Evolutionary conservation across 2,329 filamentous ascomycete genomes (phyloP), one percentile per base, ranked within the genome.

Genomic region (Parascedosporium putredinis): DNA sequence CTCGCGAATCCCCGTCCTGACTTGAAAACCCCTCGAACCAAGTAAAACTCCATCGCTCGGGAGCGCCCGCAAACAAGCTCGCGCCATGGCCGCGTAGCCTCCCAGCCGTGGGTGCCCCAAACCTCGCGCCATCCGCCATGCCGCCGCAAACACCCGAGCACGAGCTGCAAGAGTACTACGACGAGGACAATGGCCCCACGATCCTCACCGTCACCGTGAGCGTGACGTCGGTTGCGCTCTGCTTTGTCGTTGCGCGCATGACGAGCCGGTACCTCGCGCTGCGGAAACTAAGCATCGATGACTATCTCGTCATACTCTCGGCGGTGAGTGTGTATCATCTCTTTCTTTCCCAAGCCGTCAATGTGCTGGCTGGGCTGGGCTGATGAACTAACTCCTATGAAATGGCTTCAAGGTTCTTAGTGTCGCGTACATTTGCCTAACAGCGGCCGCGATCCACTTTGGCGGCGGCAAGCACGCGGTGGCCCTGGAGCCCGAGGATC

Each of bases 381-480:
- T n/a, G n/a, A n/a, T n/a, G n/a, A n/a, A n/a, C n/a, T n/a, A n/a
- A n/a, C n/a, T n/a, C n/a, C n/a, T n/a, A n/a, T n/a, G n/a, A n/a
- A n/a, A n/a, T n/a, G n/a, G n/a, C 9, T 23, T 16, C 14, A 25
- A 68, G 62, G 45, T 65, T 3, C 57, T 63, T 29, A 60, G 62
- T 4, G 60, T 67, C 55, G 49, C 57, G 36, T 66, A 64, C 20
- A 60, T 67, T 1, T 62, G 51, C 6, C 51, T 70, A 10, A 62
- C 62, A 2, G 60, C 62, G 7, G 56, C 59, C 5, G 64, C 65
- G 8, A 62, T 72, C 7, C 36, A 47, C 0, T 53, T 59, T 16
- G 70, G 71, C 4, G 68, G 64, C 48, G 70, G 70, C 2, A 60
- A 60, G 44, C 68, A 73, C 54, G 59, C 64, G 24, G 54, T 52